Base-by-base conservation (phyloP, 768 basidiomycete genomes). In the Rubroboletus satanas region DNA sequence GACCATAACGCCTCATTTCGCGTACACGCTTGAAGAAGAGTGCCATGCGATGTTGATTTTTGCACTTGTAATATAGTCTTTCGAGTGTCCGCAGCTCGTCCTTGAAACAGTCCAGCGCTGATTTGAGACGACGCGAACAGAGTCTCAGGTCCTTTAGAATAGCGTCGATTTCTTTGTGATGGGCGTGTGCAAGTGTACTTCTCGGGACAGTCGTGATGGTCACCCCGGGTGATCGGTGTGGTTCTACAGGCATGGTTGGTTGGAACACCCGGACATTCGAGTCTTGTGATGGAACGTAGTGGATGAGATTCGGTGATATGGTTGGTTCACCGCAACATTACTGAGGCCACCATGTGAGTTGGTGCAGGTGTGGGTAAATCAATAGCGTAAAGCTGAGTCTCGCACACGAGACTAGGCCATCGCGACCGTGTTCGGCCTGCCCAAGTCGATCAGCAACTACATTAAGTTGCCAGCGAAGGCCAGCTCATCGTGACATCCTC, bases 41-140 rank as follows among this genome's bases (percentile, higher is more conserved):
- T 29, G 69, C 60, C 46, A 42, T 52, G 41, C 68, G 64, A 44
- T 70, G 70, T 76, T 93, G 90, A 60, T 90, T 92, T 64, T 87
- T 89, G 58, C 82, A 83, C 61, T 88, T 89, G 72, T 92, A 91
- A 66, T 84, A 85, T 2, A 91, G 66, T 56, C 85, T 76, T 60
- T 85, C 82, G 35, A 91, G 73, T 18, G 88, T 68, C 49, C 79
- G 78, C 6, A 82, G 66, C 61, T 67, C 66, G 47, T 66, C 59
- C 14, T 47, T 55, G 56, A 66, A 58, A 26, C 43, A 44, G 45
- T 53, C 60, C n/a, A 82, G 61, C 11, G 73, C 71, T 38, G 74
- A 64, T 45, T 77, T 79, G 17, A 88, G 75, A 29, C 77, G 75
- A 32, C 84, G 81, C n/a, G 79, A 74, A 59, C 71, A 73, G 45